Evolutionary conservation across 2,329 filamentous ascomycete genomes (phyloP), one percentile per base, ranked within the genome.

Genomic region (Ophidiomyces ophidiicola): DNA sequence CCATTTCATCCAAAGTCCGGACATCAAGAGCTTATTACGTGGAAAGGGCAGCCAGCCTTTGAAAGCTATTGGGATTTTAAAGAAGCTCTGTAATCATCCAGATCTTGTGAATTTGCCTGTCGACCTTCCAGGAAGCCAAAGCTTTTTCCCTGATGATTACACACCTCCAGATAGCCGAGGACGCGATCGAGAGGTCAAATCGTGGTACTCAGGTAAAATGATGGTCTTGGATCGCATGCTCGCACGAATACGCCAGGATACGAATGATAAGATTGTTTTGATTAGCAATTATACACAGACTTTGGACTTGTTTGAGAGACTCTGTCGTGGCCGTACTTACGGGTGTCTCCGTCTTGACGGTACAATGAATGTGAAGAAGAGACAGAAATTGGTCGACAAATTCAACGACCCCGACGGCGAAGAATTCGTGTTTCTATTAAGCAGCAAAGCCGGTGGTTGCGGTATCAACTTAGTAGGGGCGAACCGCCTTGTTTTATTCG

Each of bases 261-360:
- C 90, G 0, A 94, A 94, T 53, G 90, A 98, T 71, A 98, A 98
- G 62, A 98, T 98, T 53, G 90, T 98, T 8, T 74, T 98, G 42
- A 98, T 98, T 60, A 94, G 85, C 61, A 98, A 98, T 56, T 98
- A 96, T 62, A 98, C 90, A 0, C 82, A 90, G 51, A 98, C 90
- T 0, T 72, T 98, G 3, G 90, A 98, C 59, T 71, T 98, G 2
- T 96, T 98, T 55, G 87, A 94, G 50, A 80, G 78, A 45, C 72
- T 98, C 6, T 98, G 90, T 56, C 83, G 88, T 29, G 73, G 76
- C 41, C 82, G 86, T 11, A 74, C 71, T 2, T 98, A 98, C 53
- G 88, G 88, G 28, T 82, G 71, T 49, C 71, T 98, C 36, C 81
- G 90, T 19, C 78, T 98, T 3, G 90, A 98, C 53, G 90, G 92